A percentile compares a stretch with the other conserved stretches of the same genome.
These are phyloP conservation scores for Neoarthrinium moseri DNA, from an alignment of 2,329 filamentous ascomycete genomes.

Conservation along the genomic window DNA sequence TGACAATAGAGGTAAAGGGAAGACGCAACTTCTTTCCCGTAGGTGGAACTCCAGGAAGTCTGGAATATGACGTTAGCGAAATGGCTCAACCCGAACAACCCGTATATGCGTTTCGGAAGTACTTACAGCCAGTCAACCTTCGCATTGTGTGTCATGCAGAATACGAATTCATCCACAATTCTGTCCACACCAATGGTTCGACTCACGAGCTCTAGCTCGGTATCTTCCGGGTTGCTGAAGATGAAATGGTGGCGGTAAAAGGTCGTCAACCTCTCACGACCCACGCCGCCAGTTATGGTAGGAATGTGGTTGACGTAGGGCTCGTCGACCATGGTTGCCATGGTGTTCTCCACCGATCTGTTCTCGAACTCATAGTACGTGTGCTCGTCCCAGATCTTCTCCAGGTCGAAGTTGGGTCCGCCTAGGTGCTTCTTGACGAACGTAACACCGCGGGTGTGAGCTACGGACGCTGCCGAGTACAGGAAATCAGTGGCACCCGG, in stretches of 20 bases:
- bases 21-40: constrained; percentile 54
- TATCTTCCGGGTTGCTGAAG: constrained; percentile 68
- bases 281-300: constrained; percentile 70
- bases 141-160: constrained; percentile 60
- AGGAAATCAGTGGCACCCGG: constrained; percentile 52
- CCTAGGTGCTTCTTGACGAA: constrained; percentile 63
- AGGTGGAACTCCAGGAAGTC: constrained; percentile 53
- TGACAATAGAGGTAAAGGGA: constrained; percentile 64
- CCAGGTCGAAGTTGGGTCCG: constrained; percentile 72
- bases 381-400: constrained; percentile 78
- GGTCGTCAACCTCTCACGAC: constrained; percentile 56
- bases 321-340: constrained; percentile 79
- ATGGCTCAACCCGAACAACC: no score
- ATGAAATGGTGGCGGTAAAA: constrained; percentile 78
- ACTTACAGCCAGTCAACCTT: constrained; percentile 69
- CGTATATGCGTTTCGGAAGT: constrained; percentile 19
- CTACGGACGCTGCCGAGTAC: constrained; percentile 53
- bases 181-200: constrained; percentile 71
- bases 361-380: constrained; percentile 69
- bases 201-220: constrained; percentile 66
- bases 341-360: constrained; percentile 68
- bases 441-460: constrained; percentile 64
- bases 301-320: constrained; percentile 79
- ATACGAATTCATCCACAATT: constrained; percentile 70
- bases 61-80: background rate